Percentiles rank a stretch among this genome's conserved stretches.
Conservation (phyloP, 192 early-diverging fungal species). For the Podila verticillata region DNA sequence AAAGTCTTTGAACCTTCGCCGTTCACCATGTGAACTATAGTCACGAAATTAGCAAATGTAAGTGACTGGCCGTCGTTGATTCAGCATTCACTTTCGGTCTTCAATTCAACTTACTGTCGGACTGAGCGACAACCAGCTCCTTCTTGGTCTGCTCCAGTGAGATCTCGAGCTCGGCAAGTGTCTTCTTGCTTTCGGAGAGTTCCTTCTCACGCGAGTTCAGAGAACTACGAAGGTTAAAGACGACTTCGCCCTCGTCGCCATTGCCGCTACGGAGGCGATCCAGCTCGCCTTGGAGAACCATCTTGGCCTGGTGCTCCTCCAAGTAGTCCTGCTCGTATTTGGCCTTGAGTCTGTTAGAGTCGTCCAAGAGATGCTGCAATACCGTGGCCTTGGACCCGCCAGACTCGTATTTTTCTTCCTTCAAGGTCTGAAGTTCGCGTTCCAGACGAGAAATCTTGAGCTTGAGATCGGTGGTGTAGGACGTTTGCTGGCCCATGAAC, state of each 20-base stretch:
- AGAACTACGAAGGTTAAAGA: slow-evolving; percentile 20
- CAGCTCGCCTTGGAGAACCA: slow-evolving; percentile 53
- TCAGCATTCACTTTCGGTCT: neutral
- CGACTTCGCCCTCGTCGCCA: slow-evolving; percentile 31
- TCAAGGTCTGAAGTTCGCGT: slow-evolving; percentile 47
- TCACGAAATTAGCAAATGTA: neutral
- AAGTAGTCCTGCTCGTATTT: slow-evolving; percentile 74
- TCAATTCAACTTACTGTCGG: slow-evolving; percentile 43
- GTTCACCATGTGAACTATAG: slow-evolving; percentile 35
- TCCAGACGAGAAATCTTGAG: slow-evolving; percentile 24
- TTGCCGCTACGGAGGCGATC: slow-evolving; percentile 38
- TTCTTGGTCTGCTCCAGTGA: slow-evolving; percentile 47
- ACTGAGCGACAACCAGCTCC: slow-evolving; percentile 39
- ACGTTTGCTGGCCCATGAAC: slow-evolving; percentile 39
- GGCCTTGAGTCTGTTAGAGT: slow-evolving; percentile 64
- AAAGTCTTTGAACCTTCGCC: slow-evolving; percentile 22
- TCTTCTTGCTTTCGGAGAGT: slow-evolving; percentile 30
- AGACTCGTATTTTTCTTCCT: slow-evolving; percentile 37
- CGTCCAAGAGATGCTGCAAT: slow-evolving; percentile 70
- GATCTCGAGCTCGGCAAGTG: slow-evolving; percentile 36
- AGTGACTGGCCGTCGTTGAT: neutral
- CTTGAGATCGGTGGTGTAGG: slow-evolving; percentile 35
- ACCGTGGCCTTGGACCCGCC: slow-evolving; percentile 52
- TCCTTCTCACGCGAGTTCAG: slow-evolving; percentile 47
- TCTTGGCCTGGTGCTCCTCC: slow-evolving; percentile 59